Base-by-base conservation (phyloP, 176 grass and related monocot genomes). In the Areca catechu region DNA sequence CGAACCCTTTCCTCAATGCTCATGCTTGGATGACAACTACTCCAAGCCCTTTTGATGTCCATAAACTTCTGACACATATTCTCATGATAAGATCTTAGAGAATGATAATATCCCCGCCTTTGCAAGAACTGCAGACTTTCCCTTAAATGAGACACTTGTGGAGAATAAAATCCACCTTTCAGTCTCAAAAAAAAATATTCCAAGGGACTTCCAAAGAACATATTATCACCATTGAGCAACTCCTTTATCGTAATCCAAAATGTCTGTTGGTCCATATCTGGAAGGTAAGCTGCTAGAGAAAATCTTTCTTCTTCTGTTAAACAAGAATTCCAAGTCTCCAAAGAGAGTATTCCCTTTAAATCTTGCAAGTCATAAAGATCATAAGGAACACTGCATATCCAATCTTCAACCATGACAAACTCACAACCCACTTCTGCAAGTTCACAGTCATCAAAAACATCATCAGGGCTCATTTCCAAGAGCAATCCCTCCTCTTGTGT, bases 301-400 rank as follows among this genome's bases (percentile, higher is more conserved):
- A 88, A 75, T 76, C 87, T 85, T 65, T 92, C 87, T 16, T 85
- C 80, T 78, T 92, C 87, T 3, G 72, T 80, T 72, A 97, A 89
- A 77, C 70, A 77, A 51, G 25, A 77, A 66, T 88, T 97, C 93
- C 93, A 97, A 1, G 59, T 69, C 28, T 97, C 93, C 57, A 97
- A 67, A 63, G 92, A 91, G 55, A 97, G 69, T 49, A 88, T 12
- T 22, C 71, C 78, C 22, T 75, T 80, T 72, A 92, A 57, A 67
- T 70, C 75, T 72, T 51, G 58, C 7, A 97, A 69, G 57, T 88
- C 83, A 66, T 88, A 97, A 53, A 91, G 69, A 53, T 59, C 92
- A 67, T 97, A 97, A 14, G 92, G 92, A 50, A 91, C 34, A 77
- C 66, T 88, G 58, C 80, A 97, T 19, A 74, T 63, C 55, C 85